Evolutionary conservation across 192 early-diverging fungal genomes (phyloP).

Genomic region (Coemansia pectinata): DNA sequence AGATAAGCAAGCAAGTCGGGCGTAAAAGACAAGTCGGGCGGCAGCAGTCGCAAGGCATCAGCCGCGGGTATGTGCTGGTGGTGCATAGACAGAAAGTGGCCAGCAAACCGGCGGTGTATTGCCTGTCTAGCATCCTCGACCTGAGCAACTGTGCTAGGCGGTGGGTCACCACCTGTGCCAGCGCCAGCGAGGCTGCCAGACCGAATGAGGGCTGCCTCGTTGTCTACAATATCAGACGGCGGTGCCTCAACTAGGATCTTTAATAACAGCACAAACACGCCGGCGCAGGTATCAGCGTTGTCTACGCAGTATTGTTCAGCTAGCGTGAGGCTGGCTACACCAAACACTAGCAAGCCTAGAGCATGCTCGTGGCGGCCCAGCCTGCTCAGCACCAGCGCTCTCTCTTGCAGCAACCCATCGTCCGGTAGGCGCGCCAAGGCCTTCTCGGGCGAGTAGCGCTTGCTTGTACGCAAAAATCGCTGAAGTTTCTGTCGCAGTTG

Average conservation of each 20-base stretch:
- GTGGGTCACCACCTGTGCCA: not conserved
- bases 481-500: slow-evolving; percentile 52
- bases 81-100: slow-evolving; percentile 36
- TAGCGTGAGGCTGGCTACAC: slow-evolving; percentile 59
- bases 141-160: slow-evolving; percentile 1
- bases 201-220: slow-evolving; percentile 16
- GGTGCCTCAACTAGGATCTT: slow-evolving; percentile 33
- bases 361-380: slow-evolving; percentile 88
- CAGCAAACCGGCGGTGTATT: slow-evolving; percentile 42
- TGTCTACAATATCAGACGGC: slow-evolving; percentile 37
- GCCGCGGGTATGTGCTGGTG: slow-evolving; percentile 34
- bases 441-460: slow-evolving; percentile 71
- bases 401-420: slow-evolving; percentile 80
- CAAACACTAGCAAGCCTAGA: slow-evolving; percentile 78
- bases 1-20: slow-evolving; percentile 55
- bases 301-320: slow-evolving; percentile 67
- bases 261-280: slow-evolving; percentile 44
- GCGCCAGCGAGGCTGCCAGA: not conserved
- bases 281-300: slow-evolving; percentile 30
- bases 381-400: slow-evolving; percentile 75
- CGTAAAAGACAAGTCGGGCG: slow-evolving; percentile 50
- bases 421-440: slow-evolving; percentile 74
- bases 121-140: slow-evolving; percentile 14
- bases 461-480: slow-evolving; percentile 70
- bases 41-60: slow-evolving; percentile 45